phyloP scores from a whole-genome alignment of 495 filamentous ascomycete species.

The Hypoxylon crocopeplum region DNA sequence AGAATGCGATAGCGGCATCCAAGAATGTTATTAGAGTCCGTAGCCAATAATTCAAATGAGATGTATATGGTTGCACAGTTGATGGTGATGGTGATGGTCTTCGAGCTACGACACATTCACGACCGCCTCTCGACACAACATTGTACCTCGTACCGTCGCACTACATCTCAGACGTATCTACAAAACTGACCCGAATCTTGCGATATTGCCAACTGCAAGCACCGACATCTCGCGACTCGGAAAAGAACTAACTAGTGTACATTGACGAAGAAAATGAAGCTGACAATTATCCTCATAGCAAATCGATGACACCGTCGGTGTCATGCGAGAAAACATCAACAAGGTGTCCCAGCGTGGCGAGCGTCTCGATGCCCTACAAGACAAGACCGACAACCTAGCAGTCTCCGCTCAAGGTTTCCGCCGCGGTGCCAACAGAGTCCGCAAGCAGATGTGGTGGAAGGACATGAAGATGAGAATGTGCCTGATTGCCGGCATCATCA shows the following conservation, averaged over 20 bases:
- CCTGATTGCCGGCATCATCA: slow-evolving; percentile 83
- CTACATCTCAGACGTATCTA: background rate
- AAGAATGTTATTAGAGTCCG: too few relatives aligned
- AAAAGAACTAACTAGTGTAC: slow-evolving; percentile 1
- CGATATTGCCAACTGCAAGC: background rate
- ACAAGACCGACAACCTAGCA: slow-evolving; percentile 95
- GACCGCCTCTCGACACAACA: background rate
- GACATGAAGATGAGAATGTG: slow-evolving; percentile 99
- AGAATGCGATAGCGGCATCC: too few relatives aligned
- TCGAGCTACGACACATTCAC: too few relatives aligned
- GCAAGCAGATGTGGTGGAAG: slow-evolving; percentile 86
- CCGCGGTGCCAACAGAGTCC: slow-evolving; percentile 90
- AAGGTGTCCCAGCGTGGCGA: slow-evolving; percentile 92
- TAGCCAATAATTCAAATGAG: too few relatives aligned
- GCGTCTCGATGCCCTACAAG: slow-evolving; percentile 85
- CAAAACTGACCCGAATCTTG: background rate
- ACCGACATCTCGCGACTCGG: slow-evolving; percentile 10
- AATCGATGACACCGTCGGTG: slow-evolving; percentile 92
- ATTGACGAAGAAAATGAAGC: slow-evolving; percentile 14
- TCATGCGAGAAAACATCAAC: slow-evolving; percentile 95
- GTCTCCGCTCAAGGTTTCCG: slow-evolving; percentile 92
- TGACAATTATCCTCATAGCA: slow-evolving; percentile 64
- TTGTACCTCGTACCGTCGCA: background rate
- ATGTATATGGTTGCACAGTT: too few relatives aligned
- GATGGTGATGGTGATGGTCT: too few relatives aligned